These are phyloP conservation scores for Trametes elegans DNA, from an alignment of 768 basidiomycete species.

Conservation along the genomic window DNA sequence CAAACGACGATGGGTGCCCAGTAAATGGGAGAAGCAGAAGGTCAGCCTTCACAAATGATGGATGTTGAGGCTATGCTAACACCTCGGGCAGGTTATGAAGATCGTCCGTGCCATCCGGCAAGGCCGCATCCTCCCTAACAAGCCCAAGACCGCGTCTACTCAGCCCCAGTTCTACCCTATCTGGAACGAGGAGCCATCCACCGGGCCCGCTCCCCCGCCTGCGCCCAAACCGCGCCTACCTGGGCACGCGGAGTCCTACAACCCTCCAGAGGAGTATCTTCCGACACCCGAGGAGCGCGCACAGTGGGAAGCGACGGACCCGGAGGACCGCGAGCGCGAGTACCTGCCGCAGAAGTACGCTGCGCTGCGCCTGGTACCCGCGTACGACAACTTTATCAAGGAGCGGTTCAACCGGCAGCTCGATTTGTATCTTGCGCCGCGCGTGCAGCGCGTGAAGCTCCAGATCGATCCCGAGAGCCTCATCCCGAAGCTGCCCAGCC, in stretches of 20 bases:
- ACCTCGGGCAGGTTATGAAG: constrained; percentile 82
- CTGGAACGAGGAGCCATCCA: constrained; percentile 77
- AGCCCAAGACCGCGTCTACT: constrained; percentile 68
- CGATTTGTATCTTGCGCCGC: constrained; percentile 94
- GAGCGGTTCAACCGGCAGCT: constrained; percentile 92
- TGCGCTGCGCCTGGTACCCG: constrained; percentile 87
- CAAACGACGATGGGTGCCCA: constrained; percentile 93
- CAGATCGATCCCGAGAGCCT: constrained; percentile 90
- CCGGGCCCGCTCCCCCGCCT: constrained; percentile 82
- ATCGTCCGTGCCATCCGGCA: constrained; percentile 97
- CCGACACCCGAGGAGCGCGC: constrained; percentile 79
- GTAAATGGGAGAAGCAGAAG: constrained; percentile 99
- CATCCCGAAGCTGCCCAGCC: constrained; percentile 92
- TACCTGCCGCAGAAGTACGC: constrained; percentile 87
- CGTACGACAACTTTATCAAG: constrained; percentile 88
- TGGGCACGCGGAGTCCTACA: constrained; percentile 95
- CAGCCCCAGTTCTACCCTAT: constrained; percentile 79
- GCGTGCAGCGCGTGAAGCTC: constrained; percentile 82
- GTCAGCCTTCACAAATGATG: constrained; percentile 37
- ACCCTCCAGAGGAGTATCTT: constrained; percentile 96
- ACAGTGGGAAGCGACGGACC: constrained; percentile 79
- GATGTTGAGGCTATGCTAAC: background rate
- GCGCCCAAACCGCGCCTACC: constrained; percentile 91
- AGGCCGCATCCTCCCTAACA: constrained; percentile 89
- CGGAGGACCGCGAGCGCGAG: constrained; percentile 87